Evolutionary conservation across 805 yeast genomes (phyloP), one percentile per base, ranked within the genome.

Genomic region (Lachancea cidri): DNA sequence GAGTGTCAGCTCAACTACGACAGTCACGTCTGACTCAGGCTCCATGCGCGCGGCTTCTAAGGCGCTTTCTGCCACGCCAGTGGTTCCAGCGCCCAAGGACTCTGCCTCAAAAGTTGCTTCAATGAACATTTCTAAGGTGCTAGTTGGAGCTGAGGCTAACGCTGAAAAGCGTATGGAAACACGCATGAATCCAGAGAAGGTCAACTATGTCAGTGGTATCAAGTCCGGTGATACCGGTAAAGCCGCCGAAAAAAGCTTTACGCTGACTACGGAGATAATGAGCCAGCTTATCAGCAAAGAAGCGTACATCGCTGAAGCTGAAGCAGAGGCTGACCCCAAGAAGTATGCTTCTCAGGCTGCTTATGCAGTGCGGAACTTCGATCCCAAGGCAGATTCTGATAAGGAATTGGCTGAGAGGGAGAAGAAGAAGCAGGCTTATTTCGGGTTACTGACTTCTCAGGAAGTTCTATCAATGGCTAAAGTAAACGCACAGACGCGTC

Each of bases 251-350:
- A 39, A 44, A 17, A 49, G 54, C 33, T 53, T 57, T 29, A 41
- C 47, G 4, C 32, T 57, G 18, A 46, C 53, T 19, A 42, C 49
- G 24, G 54, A 52, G 13, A 47, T 53, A 14, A 46, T 57, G 48
- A 39, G 43, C 38, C 50, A 39, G 16, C 44, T 52, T 25, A 46
- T 44, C 17, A 38, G 45, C 16, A 46, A 46, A 36, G 29, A 9
- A 41, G 65, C 63, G 27, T 59, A 73, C 11, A 73, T 80, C 14
- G 70, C 81, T 5, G 86, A 77, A 39, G 86, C 86, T 13, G 84
- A 82, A 30, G 72, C 74, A 17, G 86, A 86, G 37, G 86, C 87
- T 2, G 56, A 58, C 31, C 50, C 58, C 15, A 45, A 60, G 5
- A 50, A 58, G 37, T 70, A 67, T 45, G 71, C 76, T 15, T 58